Evolutionary conservation across 352 stramenopile species (phyloP).

Genomic region (Halophytophthora batemanensis): DNA sequence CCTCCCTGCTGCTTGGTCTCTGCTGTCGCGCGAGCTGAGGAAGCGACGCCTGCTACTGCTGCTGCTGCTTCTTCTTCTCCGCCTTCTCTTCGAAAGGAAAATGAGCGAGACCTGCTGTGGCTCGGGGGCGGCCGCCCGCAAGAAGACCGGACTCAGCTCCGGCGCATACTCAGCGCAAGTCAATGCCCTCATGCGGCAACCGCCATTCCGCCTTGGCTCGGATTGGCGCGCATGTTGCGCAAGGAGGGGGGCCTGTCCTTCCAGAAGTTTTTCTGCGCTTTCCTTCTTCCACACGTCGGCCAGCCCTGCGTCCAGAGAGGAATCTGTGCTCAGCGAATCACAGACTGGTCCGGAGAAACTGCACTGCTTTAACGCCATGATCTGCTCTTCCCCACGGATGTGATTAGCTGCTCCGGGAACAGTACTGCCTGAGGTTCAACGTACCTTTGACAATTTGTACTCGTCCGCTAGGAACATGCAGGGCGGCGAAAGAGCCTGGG

Average conservation of each 20-base stretch:
- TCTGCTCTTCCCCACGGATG: no score
- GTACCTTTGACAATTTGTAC: no score
- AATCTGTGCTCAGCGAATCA: no score
- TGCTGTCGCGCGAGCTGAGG: constrained; percentile 3
- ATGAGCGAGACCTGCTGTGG: constrained; percentile 17
- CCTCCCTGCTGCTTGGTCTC: constrained; percentile 8
- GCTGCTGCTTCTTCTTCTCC: constrained; percentile 27
- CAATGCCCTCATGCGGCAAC: not conserved
- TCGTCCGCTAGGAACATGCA: no score
- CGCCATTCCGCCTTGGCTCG: not conserved
- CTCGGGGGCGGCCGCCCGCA: not conserved
- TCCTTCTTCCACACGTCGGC: not conserved
- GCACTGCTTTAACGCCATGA: no score
- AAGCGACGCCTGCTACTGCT: constrained; percentile 4
- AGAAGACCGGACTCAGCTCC: no score
- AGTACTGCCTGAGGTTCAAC: no score
- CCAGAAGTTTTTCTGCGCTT: constrained; percentile 33
- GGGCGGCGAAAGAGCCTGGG: no score
- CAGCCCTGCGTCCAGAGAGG: no score
- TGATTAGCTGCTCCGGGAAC: no score
- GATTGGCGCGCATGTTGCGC: constrained; percentile 7
- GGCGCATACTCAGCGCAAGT: no score
- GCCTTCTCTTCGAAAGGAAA: constrained; percentile 35
- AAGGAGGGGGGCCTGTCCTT: constrained; percentile 19
- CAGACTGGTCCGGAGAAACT: no score